Conservation (phyloP, 179 eudicot species). For the Corrigiola litoralis region DNA sequence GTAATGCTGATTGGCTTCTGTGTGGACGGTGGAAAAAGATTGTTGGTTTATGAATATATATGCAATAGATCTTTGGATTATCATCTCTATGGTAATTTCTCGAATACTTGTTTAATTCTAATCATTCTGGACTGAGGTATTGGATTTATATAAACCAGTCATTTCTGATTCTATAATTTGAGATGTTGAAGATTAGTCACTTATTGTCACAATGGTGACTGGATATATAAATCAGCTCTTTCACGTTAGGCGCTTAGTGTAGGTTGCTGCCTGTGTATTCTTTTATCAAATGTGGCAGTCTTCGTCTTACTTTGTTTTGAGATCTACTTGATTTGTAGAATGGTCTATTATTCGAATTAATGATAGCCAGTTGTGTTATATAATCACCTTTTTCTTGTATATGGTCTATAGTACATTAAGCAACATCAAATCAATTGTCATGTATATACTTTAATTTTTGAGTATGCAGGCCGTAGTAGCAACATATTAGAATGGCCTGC, state of each 20-base stretch:
- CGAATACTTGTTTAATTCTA: not conserved
- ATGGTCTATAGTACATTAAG: not conserved
- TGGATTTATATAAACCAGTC: not conserved
- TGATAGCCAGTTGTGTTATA: not conserved
- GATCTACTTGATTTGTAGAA: not conserved
- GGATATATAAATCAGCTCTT: not conserved
- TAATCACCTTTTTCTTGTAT: not conserved
- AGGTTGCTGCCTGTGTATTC: not conserved
- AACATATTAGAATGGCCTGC: slow-evolving; percentile 55
- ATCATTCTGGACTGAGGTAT: not conserved
- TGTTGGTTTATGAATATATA: slow-evolving; percentile 74
- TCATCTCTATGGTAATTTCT: slow-evolving; percentile 68
- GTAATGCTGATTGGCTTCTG: slow-evolving; percentile 78
- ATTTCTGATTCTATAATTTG: not conserved
- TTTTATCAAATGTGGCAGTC: not conserved
- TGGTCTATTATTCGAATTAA: not conserved
- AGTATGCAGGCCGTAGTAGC: slow-evolving; percentile 36
- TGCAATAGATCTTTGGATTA: slow-evolving; percentile 79
- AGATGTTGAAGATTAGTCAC: not conserved
- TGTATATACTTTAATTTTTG: not conserved
- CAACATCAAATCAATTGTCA: not conserved
- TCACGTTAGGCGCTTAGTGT: not conserved
- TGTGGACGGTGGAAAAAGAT: slow-evolving; percentile 58
- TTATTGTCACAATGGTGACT: not conserved
- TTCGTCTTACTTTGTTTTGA: not conserved